These are phyloP conservation scores for Adenanthera pavonina DNA, from an alignment of 306 rosid species.

Conservation along the genomic window DNA sequence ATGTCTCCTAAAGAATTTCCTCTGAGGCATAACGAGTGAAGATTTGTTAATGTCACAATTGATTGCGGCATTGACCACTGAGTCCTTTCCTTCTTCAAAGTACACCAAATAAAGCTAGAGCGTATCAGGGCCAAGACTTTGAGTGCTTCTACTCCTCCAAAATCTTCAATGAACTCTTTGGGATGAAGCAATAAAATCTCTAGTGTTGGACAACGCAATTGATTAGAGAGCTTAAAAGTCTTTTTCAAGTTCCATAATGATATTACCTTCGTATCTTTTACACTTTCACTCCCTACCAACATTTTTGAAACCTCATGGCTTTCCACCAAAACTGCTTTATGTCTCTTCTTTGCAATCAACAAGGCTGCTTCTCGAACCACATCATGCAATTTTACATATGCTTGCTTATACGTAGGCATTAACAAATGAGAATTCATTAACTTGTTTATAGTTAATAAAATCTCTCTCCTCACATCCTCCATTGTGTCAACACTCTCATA, in stretches of 20 bases:
- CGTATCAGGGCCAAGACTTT: not conserved
- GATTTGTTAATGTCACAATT: not conserved
- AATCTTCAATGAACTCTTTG: too few species aligned
- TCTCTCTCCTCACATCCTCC: not conserved
- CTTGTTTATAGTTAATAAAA: not conserved
- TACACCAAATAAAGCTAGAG: too few species aligned
- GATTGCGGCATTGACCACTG: not conserved
- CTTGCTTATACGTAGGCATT: accelerated
- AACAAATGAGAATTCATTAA: conserved; percentile 12
- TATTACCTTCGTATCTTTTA: not conserved
- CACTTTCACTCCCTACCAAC: not conserved
- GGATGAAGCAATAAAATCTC: not conserved
- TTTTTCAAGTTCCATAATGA: not conserved
- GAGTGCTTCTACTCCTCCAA: not conserved
- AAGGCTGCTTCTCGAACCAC: not conserved
- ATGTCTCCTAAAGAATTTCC: not conserved
- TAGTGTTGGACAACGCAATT: not conserved
- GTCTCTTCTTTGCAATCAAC: not conserved
- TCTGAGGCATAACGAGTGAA: not conserved
- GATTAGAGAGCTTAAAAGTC: not conserved
- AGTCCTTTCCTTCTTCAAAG: too few species aligned
- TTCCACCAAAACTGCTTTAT: not conserved
- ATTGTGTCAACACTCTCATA: not conserved
- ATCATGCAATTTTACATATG: conserved; percentile 11
- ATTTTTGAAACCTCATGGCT: accelerated